phyloP scores from a whole-genome alignment of 2,329 filamentous ascomycete species.

The Herpotrichia juniperi region DNA sequence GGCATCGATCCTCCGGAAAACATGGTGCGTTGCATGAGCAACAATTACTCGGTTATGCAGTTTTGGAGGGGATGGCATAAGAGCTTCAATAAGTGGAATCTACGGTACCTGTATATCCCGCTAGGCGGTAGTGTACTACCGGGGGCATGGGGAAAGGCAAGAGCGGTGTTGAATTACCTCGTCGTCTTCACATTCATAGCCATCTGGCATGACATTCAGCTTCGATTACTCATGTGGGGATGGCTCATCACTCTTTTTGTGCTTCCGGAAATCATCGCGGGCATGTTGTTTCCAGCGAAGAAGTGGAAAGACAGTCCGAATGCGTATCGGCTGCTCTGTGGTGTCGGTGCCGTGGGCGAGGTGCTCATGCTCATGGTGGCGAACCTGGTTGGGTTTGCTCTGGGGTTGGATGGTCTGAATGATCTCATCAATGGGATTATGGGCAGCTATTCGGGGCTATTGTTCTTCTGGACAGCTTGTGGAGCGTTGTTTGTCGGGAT shows the following conservation, averaged over 20 bases:
- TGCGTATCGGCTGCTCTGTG: conserved; percentile 79
- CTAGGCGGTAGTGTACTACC: conserved; percentile 70
- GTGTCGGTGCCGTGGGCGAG: conserved; percentile 80
- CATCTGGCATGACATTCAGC: conserved; percentile 95
- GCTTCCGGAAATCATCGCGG: conserved; percentile 80
- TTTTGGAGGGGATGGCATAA: conserved; percentile 99
- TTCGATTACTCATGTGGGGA: conserved; percentile 90
- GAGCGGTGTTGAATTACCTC: conserved; percentile 76
- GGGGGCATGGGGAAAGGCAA: conserved; percentile 52
- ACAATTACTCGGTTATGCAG: conserved; percentile 88
- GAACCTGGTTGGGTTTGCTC: conserved; percentile 92
- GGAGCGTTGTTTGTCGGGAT: conserved; percentile 80
- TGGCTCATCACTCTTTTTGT: conserved; percentile 97
- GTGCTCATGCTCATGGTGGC: conserved; percentile 95
- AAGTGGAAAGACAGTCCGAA: conserved; percentile 74
- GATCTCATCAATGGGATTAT: conserved; percentile 78
- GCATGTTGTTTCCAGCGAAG: conserved; percentile 72
- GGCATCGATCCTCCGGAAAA: conserved; percentile 96
- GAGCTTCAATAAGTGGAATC: conserved; percentile 91
- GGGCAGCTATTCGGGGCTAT: conserved; percentile 73
- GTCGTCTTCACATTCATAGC: conserved; percentile 96
- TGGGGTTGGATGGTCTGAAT: conserved; percentile 86
- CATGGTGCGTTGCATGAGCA: conserved; percentile 94
- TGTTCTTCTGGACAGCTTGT: conserved; percentile 76
- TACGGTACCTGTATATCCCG: conserved; percentile 93